phyloP scores from a whole-genome alignment of 106 monocot species.

The Hemerocallis citrina region DNA sequence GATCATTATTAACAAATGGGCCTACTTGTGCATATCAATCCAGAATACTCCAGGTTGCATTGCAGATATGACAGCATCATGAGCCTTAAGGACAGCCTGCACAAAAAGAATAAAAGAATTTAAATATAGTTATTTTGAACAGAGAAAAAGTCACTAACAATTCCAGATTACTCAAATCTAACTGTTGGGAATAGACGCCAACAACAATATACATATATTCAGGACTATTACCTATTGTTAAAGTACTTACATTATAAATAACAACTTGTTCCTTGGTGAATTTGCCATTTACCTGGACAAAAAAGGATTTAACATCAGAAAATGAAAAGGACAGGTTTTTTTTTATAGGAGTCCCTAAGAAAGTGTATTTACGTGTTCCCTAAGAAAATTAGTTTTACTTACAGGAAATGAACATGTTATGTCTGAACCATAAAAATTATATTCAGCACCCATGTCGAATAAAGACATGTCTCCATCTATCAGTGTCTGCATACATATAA shows the following conservation, averaged over 20 bases:
- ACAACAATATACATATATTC: background rate
- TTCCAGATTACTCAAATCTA: background rate
- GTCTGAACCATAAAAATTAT: constrained; percentile 97
- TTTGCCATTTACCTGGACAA: constrained; percentile 72
- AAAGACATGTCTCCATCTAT: constrained; percentile 85
- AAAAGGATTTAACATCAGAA: constrained; percentile 1
- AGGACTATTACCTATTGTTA: background rate
- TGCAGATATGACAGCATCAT: constrained; percentile 66
- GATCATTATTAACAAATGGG: no score
- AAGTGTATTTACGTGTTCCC: no score
- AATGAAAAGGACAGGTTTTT: no score
- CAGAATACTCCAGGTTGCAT: constrained; percentile 86
- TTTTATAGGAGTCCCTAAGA: no score
- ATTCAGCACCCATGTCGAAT: constrained; percentile 98
- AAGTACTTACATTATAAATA: constrained; percentile 77
- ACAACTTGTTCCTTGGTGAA: constrained; percentile 70
- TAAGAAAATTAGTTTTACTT: constrained; percentile 20
- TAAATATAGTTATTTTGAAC: background rate
- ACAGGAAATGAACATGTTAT: constrained; percentile 99
- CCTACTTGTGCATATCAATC: constrained; percentile 97
- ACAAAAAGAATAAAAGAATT: background rate
- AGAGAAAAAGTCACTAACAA: background rate
- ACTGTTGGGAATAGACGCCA: background rate
- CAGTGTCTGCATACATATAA: constrained; percentile 35
- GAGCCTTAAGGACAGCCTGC: constrained; percentile 87